A percentile compares a stretch with the other conserved stretches of the same genome.
phyloP scores from a whole-genome alignment of 345 rosid genomes.

The Murraya koenigii region DNA sequence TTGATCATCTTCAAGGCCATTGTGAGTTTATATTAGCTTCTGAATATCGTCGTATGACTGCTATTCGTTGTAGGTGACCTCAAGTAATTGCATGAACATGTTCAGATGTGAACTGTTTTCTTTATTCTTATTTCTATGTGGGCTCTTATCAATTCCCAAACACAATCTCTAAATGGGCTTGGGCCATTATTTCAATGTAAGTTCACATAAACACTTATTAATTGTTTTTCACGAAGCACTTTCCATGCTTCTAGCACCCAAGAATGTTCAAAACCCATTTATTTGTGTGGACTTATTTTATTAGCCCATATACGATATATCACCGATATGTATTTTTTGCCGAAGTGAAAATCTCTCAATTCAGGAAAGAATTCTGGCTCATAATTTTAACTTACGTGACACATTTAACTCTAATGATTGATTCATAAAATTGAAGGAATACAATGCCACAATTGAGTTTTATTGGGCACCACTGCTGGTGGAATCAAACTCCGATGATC shows the following conservation, averaged over 20 bases:
- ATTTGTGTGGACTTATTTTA: no score
- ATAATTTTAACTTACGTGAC: no score
- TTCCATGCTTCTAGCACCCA: neutral
- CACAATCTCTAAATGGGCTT: neutral
- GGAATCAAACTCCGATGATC: slow-evolving; percentile 92
- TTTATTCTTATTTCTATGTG: neutral
- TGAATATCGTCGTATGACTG: neutral
- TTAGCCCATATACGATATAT: no score
- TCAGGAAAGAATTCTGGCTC: no score
- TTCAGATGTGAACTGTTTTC: neutral
- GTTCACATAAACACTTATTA: neutral
- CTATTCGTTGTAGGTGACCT: neutral
- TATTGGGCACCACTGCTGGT: slow-evolving; percentile 94
- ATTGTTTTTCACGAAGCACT: neutral
- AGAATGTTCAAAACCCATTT: no score
- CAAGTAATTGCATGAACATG: neutral
- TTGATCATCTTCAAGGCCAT: slow-evolving; percentile 45
- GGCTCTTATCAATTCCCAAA: neutral
- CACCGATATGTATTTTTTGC: no score
- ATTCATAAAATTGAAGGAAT: slow-evolving; percentile 45
- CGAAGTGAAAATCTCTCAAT: no score
- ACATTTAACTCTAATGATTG: neutral
- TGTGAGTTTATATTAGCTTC: slow-evolving; percentile 25
- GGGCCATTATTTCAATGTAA: neutral
- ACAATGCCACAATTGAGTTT: slow-evolving; percentile 79